Evolutionary conservation across 495 filamentous ascomycete genomes (phyloP), one percentile per base, ranked within the genome.

Genomic region (Geopyxis carbonaria): DNA sequence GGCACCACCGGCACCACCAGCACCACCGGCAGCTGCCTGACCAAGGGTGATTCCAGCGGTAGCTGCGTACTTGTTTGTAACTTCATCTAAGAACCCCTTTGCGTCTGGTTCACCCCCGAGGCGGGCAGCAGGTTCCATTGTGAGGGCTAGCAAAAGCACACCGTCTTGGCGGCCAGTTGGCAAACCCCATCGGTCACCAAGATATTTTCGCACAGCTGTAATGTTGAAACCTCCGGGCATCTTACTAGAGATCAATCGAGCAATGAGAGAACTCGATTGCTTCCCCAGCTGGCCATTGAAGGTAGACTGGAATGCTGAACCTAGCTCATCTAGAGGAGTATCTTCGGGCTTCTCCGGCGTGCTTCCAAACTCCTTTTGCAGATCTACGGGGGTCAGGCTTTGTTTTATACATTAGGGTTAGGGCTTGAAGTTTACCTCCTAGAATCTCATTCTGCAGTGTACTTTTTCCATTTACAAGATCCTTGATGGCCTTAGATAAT

Each of bases 141-240:
- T 95, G 39, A 95, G 73, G 32, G 81, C 85, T 23, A 94, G 67
- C 30, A 94, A 63, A 32, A 95, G 68, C 11, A 79, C 83, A 45
- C 85, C 84, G 57, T 95, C 91, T 57, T 99, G 89, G 48, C 91
- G 69, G 16, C 91, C 91, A 22, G 78, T 57, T 3, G 67, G 82
- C 38, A 99, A 62, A 23, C 89, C 91, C 84, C 85, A 99, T 56
- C 83, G 68, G 4, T 85, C 87, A 62, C 92, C 84, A 16, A 99
- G 59, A 50, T 95, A 89, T 63, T 99, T 95, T 34, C 87, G 70
- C 9, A 89, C 82, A 2, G 78, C 68, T 48, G 87, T 93, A 56
- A 95, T 95, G 57, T 95, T 99, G 69, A 95, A 99, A 34, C 89
- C 89, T 55, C 86, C 91, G 22, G 89, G 91, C 89, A 99, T 95